Conservation (phyloP, 208 protist species). For the Acanthamoeba lugdunensis region DNA sequence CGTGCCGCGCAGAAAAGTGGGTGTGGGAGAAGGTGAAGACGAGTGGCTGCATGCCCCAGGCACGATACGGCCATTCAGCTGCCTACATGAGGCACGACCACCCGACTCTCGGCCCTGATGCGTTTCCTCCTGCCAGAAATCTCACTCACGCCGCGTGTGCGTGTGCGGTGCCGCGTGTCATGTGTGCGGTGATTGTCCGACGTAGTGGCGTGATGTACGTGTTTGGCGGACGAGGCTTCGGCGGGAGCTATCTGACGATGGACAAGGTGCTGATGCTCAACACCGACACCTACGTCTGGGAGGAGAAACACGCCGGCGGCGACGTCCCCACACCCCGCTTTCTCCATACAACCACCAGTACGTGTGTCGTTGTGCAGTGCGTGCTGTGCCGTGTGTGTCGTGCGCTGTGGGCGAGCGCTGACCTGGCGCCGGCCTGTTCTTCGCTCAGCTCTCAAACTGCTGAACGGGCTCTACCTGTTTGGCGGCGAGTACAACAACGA, state of each 20-base stretch:
- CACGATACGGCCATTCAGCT: slow-evolving; percentile 23
- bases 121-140: too few relatives aligned
- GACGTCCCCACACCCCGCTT: background rate
- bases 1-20: slow-evolving; percentile 13
- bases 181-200: background rate
- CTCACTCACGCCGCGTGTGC: too few relatives aligned
- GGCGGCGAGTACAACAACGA: slow-evolving; percentile 38
- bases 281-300: slow-evolving; percentile 13
- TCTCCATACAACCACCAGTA: slow-evolving; percentile 8
- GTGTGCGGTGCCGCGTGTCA: too few relatives aligned
- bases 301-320: background rate
- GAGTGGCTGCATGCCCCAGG: slow-evolving; percentile 1
- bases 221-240: background rate
- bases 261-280: slow-evolving; percentile 11
- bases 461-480: slow-evolving; percentile 18
- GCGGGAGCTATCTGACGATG: background rate
- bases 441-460: slow-evolving; percentile 6
- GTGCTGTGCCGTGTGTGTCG: background rate
- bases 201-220: slow-evolving; percentile 46
- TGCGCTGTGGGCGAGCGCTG: background rate
- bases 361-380: background rate
- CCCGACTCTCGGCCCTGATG: too few relatives aligned
- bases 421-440: background rate
- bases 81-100: background rate
- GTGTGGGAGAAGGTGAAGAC: slow-evolving; percentile 21